Evolutionary conservation across 2,329 filamentous ascomycete species (phyloP).

Genomic region (Penicillium griseofulvum): DNA sequence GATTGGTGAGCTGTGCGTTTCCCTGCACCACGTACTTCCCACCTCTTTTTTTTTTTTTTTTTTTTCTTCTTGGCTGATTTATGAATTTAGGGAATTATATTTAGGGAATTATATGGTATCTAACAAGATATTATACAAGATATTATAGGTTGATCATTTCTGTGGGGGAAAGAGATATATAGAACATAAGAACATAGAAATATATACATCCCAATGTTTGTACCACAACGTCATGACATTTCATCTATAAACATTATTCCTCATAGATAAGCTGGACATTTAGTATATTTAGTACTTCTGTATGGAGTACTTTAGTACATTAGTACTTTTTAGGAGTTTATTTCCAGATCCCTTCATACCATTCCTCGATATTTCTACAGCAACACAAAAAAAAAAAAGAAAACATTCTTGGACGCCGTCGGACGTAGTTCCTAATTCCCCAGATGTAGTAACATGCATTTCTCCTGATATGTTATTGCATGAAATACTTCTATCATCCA

Average conservation of each 20-base stretch:
- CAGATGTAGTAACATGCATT: background rate
- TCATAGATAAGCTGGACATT: background rate
- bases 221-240: background rate
- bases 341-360: background rate
- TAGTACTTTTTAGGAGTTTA: background rate
- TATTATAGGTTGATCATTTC: background rate
- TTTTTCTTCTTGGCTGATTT: background rate
- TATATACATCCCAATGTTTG: background rate
- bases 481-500: background rate
- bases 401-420: background rate
- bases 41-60: constrained; percentile 7
- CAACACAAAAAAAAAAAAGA: background rate
- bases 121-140: no score
- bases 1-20: constrained; percentile 26
- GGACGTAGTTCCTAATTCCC: constrained; percentile 3
- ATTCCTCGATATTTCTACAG: background rate
- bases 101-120: no score
- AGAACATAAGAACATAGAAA: background rate
- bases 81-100: no score
- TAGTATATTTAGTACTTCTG: no score
- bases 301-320: background rate
- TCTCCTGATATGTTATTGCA: no score
- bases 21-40: constrained; percentile 8
- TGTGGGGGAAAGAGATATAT: background rate
- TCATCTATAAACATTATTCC: background rate